Conservation (phyloP, 345 rosid species). For the Rhodamnia rubescens region DNA sequence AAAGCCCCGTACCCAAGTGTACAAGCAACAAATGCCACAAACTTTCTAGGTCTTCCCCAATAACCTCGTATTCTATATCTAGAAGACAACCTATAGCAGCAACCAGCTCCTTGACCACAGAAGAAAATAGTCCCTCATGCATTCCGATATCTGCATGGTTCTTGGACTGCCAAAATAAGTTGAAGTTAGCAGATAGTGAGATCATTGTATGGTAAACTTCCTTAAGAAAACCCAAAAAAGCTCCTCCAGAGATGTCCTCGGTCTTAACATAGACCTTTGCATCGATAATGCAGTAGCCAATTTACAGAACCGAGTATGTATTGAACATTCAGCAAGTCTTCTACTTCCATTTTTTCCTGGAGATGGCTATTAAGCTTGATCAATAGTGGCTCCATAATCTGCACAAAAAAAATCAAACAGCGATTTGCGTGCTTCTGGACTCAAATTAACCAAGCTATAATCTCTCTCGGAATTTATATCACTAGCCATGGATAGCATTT, state of each 20-base stretch:
- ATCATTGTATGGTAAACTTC: slow-evolving; percentile 36
- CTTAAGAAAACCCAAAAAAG: slow-evolving; percentile 60
- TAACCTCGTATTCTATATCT: slow-evolving; percentile 73
- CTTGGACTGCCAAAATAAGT: slow-evolving; percentile 19
- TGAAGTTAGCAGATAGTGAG: slow-evolving; percentile 29
- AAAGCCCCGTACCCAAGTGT: slow-evolving; percentile 32
- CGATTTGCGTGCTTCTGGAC: slow-evolving; percentile 49
- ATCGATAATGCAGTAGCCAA: slow-evolving; percentile 37
- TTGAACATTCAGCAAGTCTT: slow-evolving; percentile 27
- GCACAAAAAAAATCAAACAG: slow-evolving; percentile 70
- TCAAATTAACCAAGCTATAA: slow-evolving; percentile 32
- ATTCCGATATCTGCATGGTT: slow-evolving; percentile 9
- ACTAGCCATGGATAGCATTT: slow-evolving; percentile 5
- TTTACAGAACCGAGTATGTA: slow-evolving; percentile 45
- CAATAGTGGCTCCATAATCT: slow-evolving; percentile 73
- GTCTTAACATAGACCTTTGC: slow-evolving; percentile 55
- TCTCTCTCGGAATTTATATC: slow-evolving; percentile 19
- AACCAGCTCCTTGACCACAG: slow-evolving; percentile 50
- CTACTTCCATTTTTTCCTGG: slow-evolving; percentile 23
- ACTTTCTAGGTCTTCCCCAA: slow-evolving; percentile 50
- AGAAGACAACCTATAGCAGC: slow-evolving; percentile 45
- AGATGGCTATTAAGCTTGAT: slow-evolving; percentile 36
- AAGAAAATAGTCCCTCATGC: slow-evolving; percentile 22
- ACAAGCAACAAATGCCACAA: slow-evolving; percentile 61
- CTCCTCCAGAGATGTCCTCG: slow-evolving; percentile 75